A percentile compares a stretch with the other conserved stretches of the same genome.
phyloP scores from a whole-genome alignment of 805 yeast genomes.

The Wickerhamiella brachini region DNA sequence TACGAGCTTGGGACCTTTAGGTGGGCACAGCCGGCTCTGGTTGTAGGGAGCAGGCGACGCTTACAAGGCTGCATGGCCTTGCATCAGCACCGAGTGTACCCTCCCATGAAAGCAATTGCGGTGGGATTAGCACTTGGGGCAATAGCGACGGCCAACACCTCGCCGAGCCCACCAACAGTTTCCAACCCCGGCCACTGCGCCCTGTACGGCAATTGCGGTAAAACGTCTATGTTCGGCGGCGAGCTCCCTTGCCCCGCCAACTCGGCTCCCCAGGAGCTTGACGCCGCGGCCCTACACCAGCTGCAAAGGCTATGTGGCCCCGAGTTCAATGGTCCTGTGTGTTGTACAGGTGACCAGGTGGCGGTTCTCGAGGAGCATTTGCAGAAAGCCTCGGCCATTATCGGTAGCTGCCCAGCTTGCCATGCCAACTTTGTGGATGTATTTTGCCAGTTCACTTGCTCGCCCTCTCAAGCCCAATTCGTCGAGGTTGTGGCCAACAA shows the following conservation, averaged over 20 bases:
- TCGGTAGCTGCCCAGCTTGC: conserved; percentile 92
- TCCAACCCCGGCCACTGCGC: conserved; percentile 14
- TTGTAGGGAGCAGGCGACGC: background rate
- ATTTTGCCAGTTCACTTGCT: conserved; percentile 78
- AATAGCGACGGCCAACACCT: background rate
- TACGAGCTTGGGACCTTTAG: too few relatives aligned
- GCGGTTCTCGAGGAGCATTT: conserved; percentile 40
- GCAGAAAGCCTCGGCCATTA: conserved; percentile 62
- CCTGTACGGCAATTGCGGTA: conserved; percentile 47
- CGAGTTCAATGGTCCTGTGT: conserved; percentile 39
- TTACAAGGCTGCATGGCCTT: background rate
- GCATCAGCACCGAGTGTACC: background rate
- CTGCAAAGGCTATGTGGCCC: conserved; percentile 56
- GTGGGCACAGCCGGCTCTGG: too few relatives aligned
- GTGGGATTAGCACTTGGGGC: background rate
- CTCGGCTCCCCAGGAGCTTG: conserved; percentile 35
- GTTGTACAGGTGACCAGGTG: conserved; percentile 58
- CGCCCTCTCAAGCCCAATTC: conserved; percentile 67
- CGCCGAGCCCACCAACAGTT: background rate
- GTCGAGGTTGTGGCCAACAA: conserved; percentile 48
- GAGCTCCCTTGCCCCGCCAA: conserved; percentile 66
- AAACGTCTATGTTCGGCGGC: conserved; percentile 61
- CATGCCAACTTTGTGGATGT: conserved; percentile 67
- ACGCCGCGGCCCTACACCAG: conserved; percentile 30
- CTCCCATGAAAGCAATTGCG: background rate